A percentile compares a stretch with the other conserved stretches of the same genome.
These are phyloP conservation scores for Arabidopsis arenosa DNA, from an alignment of 345 rosid genomes.

Conservation along the genomic window DNA sequence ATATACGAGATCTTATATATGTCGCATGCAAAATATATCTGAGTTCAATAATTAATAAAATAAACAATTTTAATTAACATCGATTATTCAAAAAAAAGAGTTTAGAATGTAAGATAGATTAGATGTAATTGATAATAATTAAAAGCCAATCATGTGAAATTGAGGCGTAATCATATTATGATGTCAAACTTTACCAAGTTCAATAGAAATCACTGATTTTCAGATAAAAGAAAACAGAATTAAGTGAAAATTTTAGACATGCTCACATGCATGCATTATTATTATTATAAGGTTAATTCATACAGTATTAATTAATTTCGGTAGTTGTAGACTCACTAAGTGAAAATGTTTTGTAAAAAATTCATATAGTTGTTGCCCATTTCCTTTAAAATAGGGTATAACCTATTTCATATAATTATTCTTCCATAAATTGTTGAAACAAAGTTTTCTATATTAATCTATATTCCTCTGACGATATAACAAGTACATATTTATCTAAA, in stretches of 20 bases:
- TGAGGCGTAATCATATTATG: conserved; percentile 4
- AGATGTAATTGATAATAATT: neutral
- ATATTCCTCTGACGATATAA: neutral
- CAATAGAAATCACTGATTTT: neutral
- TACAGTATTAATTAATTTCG: neutral
- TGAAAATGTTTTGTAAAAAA: neutral
- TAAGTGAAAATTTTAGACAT: neutral
- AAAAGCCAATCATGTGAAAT: neutral
- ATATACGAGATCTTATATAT: neutral
- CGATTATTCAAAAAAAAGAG: neutral
- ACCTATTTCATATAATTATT: neutral
- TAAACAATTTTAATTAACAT: neutral
- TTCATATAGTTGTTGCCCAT: neutral
- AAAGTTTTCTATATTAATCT: neutral
- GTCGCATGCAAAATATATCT: neutral
- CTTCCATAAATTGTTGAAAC: neutral
- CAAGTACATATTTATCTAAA: conserved; percentile 2
- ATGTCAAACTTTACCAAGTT: conserved; percentile 4
- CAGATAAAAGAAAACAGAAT: neutral
- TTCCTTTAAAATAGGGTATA: neutral
- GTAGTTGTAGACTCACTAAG: neutral
- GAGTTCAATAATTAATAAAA: neutral
- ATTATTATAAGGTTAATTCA: neutral
- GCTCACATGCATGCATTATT: neutral
- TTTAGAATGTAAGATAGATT: neutral